Conservation (phyloP, 2,329 filamentous ascomycete genomes). For the Ampelomyces quisqualis region DNA sequence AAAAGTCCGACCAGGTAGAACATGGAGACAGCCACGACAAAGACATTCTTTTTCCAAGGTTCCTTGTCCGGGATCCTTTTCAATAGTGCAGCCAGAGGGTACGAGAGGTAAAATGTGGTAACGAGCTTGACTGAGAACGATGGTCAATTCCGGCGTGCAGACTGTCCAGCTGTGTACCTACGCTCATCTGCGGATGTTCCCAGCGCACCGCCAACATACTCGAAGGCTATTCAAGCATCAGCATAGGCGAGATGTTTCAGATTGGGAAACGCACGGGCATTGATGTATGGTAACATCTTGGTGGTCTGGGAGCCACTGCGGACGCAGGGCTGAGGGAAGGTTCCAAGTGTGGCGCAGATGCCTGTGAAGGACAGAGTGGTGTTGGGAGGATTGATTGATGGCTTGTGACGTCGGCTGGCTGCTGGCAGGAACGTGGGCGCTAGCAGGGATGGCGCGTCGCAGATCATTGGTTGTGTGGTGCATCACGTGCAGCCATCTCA, state of each 20-base stretch:
- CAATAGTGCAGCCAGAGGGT: constrained; percentile 81
- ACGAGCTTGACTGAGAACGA: constrained; percentile 80
- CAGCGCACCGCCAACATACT: constrained; percentile 57
- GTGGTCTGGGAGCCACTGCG: not conserved
- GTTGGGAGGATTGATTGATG: not conserved
- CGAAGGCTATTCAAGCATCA: constrained; percentile 55
- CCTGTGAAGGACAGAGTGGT: not conserved
- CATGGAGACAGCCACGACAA: constrained; percentile 78
- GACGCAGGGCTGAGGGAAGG: not conserved
- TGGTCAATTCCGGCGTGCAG: constrained; percentile 8
- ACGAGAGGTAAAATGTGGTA: constrained; percentile 85
- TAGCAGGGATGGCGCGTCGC: constrained; percentile 9
- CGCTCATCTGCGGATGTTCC: constrained; percentile 67
- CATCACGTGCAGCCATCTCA: too few relatives aligned
- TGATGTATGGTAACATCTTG: constrained; percentile 65
- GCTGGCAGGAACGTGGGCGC: constrained; percentile 3
- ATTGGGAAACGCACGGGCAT: constrained; percentile 53
- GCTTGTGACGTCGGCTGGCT: constrained; percentile 4
- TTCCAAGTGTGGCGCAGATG: constrained; percentile 4
- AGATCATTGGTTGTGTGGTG: too few relatives aligned
- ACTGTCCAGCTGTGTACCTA: constrained; percentile 40
- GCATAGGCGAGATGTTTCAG: not conserved
- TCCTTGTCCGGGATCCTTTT: constrained; percentile 87
- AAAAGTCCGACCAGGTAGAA: constrained; percentile 96
- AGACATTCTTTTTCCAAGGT: constrained; percentile 83